Base-by-base conservation (phyloP, 352 stramenopile genomes). In the Phytophthora ramorum region DNA sequence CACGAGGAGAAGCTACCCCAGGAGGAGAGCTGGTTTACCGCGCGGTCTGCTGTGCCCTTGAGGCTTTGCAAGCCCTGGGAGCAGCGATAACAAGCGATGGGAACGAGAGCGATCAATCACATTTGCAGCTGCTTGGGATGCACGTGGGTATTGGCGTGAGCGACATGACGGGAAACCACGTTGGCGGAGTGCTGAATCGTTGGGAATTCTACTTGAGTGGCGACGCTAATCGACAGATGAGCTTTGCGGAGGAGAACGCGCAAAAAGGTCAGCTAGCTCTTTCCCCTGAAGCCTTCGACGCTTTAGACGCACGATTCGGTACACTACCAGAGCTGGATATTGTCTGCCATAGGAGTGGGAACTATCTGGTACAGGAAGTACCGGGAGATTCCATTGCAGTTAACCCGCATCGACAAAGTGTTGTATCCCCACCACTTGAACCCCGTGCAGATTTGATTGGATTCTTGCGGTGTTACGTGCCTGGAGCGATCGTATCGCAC, bases 161-260 rank as follows among this genome's bases (percentile, higher is more conserved):
- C 56, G 61, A 80, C 26, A 71, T 96, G 40, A 87, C 86, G 0
- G 83, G 81, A 1, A 93, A 93, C 50, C 86, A 96, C 62, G 85
- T 97, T 2, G 90, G 90, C 2, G 90, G 90, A 4, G 73, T 95
- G 10, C 58, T 92, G 6, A 85, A 95, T 43, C 81, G 89, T 0
- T 97, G 87, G 87, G 90, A 97, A 52, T 96, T 96, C 55, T 95
- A 95, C 51, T 52, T 96, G 13, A 89, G 83, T 12, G 90, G 90
- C 22, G 80, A 91, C 37, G 89, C 84, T n/a, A 95, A 93, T 45
- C 50, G 83, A 0, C 85, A 97, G 38, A 93, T 95, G 81, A 91
- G 83, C 37, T 58, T 71, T 28, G 83, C 87, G 0, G 87, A 96
- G 19, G 75, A 87, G 38, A 79, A 89, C 51, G 83, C 89, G 0